A percentile compares a stretch with the other conserved stretches of the same genome.
Conservation (phyloP, 2,329 filamentous ascomycete genomes). For the Exophiala sp. region DNA sequence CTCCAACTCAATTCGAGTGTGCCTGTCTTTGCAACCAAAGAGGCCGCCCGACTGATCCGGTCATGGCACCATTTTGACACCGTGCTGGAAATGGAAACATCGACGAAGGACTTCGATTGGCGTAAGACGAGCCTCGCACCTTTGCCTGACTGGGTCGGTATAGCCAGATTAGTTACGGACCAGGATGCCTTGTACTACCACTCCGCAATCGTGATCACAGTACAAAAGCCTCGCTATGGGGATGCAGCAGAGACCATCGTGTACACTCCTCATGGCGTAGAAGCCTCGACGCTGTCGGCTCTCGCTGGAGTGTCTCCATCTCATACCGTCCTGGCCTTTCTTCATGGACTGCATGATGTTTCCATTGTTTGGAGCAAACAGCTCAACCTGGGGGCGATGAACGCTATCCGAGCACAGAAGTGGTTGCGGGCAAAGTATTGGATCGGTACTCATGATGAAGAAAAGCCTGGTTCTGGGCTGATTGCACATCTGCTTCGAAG, state of each 20-base stretch:
- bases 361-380: conserved; percentile 36
- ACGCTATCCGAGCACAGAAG: conserved; percentile 53
- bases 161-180: conserved; percentile 51
- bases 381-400: conserved; percentile 58
- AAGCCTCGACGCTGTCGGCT: conserved; percentile 41
- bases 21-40: conserved; percentile 55
- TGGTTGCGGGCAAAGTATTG: conserved; percentile 54
- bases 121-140: conserved; percentile 39
- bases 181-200: conserved; percentile 57
- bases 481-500: conserved; percentile 39
- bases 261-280: conserved; percentile 60
- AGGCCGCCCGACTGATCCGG: conserved; percentile 52
- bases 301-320: conserved; percentile 43
- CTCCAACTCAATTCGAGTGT: conserved; percentile 49
- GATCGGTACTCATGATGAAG: conserved; percentile 55
- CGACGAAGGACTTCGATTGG: conserved; percentile 42
- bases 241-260: conserved; percentile 48
- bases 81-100: conserved; percentile 48
- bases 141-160: conserved; percentile 52
- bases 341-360: conserved; percentile 61
- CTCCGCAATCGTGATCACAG: conserved; percentile 55
- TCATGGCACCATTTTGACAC: conserved; percentile 56
- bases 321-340: conserved; percentile 51
- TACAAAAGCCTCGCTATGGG: conserved; percentile 33
- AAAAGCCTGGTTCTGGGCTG: conserved; percentile 19